phyloP scores from a whole-genome alignment of 208 protist species.

The Acanthamoeba culbertsoni region DNA sequence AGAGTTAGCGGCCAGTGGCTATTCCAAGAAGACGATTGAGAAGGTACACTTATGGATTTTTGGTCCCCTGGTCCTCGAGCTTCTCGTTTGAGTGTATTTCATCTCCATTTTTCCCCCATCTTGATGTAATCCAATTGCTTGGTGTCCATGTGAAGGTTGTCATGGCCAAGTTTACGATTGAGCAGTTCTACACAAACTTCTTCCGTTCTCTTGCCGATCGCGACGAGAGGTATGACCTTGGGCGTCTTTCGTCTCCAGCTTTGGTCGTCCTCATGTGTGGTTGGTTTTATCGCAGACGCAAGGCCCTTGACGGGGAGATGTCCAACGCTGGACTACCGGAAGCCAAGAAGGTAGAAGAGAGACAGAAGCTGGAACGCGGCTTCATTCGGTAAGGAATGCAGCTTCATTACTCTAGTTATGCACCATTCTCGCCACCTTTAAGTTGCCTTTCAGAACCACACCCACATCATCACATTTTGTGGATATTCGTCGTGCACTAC shows the following conservation, averaged over 20 bases:
- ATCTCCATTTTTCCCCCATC: not conserved
- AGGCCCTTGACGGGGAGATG: conserved; percentile 3
- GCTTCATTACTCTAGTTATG: not conserved
- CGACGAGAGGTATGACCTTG: not conserved
- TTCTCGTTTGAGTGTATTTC: not conserved
- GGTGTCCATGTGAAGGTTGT: not conserved
- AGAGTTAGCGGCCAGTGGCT: not conserved
- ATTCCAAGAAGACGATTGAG: conserved; percentile 12
- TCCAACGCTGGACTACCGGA: not conserved
- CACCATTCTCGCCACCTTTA: not conserved
- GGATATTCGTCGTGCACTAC: too few species aligned
- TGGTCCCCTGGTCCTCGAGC: not conserved
- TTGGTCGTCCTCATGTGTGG: not conserved
- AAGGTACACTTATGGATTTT: not conserved
- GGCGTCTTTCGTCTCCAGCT: too few species aligned
- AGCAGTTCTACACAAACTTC: conserved; percentile 52
- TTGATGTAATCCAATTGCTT: not conserved
- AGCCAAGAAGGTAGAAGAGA: not conserved
- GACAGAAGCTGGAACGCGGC: conserved; percentile 9
- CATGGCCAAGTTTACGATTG: conserved; percentile 45
- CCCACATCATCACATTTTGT: not conserved
- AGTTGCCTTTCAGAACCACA: not conserved
- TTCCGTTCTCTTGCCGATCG: conserved; percentile 30
- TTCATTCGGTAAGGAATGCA: not conserved
- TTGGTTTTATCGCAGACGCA: not conserved